Evolutionary conservation across 176 grass and related monocot genomes (phyloP), one percentile per base, ranked within the genome.

Genomic region (Musa acuminata): DNA sequence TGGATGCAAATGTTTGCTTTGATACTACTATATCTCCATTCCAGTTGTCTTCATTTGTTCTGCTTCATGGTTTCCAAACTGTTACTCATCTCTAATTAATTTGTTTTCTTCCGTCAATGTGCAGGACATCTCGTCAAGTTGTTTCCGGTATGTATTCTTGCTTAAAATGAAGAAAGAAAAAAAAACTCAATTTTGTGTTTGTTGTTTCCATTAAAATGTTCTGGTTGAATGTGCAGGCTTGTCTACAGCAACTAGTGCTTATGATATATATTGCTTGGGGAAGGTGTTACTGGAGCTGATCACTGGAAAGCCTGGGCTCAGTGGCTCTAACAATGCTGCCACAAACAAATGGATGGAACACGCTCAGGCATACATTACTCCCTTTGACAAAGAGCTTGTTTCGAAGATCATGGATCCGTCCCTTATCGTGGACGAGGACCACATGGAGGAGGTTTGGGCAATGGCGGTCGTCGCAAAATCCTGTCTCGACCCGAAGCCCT

Each of bases 381-480:
- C 80, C 8, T 54, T 82, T 72, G 90, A 98, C 26, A 98, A 84
- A 80, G 90, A 93, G 75, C 62, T 20, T 26, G 53, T 89, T 53
- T 70, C 25, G 49, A 78, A 85, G 53, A 98, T 98, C 52, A 27
- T 91, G 14, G 94, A 98, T 27, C 90, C 88, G 35, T 85, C 77
- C 43, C 85, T 97, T 49, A 13, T 87, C 57, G 83, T 98, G 27
- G 84, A 93, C 53, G 94, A 98, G 21, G 94, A 98, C 53, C 94
- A 93, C 71, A 77, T 98, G 59, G 87, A 93, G 77, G 94, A 98
- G 83, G 85, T 98, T 12, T 93, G 94, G 94, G 87, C 94, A 43
- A 80, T 92, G 62, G 86, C 90, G 6, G 86, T 98, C 11, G 65
- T 93, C 0, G 90, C 94, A 1, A 98, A 98, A 75, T 81, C 90